Conservation (phyloP, 257 asterid species). For the Eucommia ulmoides region DNA sequence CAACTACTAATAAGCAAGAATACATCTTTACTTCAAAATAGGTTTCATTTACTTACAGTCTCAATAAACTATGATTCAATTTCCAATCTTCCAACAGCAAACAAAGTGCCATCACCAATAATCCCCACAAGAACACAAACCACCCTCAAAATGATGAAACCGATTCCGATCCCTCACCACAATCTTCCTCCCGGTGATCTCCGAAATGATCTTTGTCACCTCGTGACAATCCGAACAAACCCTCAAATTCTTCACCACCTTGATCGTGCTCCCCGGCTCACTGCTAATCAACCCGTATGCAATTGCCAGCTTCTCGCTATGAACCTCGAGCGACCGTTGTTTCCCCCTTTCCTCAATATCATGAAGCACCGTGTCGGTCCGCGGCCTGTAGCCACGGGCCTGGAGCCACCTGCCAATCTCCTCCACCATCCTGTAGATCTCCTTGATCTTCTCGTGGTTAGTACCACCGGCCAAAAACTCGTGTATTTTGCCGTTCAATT, state of each 20-base stretch:
- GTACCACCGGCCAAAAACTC: neutral
- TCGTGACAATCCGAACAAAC: slow-evolving; percentile 9
- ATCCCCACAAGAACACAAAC: slow-evolving; percentile 12
- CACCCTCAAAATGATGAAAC: slow-evolving; percentile 10
- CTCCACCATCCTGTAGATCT: neutral
- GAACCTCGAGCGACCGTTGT: slow-evolving; percentile 10
- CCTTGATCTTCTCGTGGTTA: neutral
- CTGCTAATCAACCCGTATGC: slow-evolving; percentile 10
- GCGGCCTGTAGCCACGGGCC: slow-evolving; percentile 8
- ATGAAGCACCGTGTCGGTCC: slow-evolving; percentile 6
- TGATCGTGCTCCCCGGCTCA: slow-evolving; percentile 6
- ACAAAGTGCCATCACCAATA: slow-evolving; percentile 4
- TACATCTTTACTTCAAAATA: no score
- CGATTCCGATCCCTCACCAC: slow-evolving; percentile 12
- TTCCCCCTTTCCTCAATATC: slow-evolving; percentile 7
- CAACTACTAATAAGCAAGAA: no score
- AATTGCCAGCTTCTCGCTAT: slow-evolving; percentile 10
- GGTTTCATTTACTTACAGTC: no score
- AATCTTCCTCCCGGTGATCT: slow-evolving; percentile 10
- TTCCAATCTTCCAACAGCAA: neutral
- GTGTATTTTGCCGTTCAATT: neutral
- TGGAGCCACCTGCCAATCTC: slow-evolving; percentile 11
- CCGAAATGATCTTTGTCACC: slow-evolving; percentile 7
- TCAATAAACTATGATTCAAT: no score
- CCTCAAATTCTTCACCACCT: slow-evolving; percentile 8